These are phyloP conservation scores for Albizia julibrissin DNA, from an alignment of 306 rosid genomes.

Conservation along the genomic window DNA sequence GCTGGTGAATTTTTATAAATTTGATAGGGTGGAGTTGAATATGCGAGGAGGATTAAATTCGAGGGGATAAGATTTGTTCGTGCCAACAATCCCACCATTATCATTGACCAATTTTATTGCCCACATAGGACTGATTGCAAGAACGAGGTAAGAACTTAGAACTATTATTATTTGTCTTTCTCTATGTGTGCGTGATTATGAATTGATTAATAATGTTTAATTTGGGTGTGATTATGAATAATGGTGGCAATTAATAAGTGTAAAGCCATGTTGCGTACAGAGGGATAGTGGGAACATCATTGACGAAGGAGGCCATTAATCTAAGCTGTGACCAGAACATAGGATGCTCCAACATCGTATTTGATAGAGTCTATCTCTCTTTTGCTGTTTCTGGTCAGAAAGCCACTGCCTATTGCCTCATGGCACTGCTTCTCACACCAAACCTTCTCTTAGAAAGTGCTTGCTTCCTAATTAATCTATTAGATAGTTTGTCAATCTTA, in stretches of 20 bases:
- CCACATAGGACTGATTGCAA: slow-evolving; percentile 27
- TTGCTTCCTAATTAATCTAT: slow-evolving; percentile 17
- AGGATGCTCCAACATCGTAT: slow-evolving; percentile 49
- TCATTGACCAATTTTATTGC: slow-evolving; percentile 58
- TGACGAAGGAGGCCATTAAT: slow-evolving; percentile 36
- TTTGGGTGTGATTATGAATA: neutral
- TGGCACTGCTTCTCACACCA: slow-evolving; percentile 45
- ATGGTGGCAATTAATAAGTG: neutral
- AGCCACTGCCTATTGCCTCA: slow-evolving; percentile 38
- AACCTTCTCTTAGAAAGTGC: slow-evolving; percentile 34
- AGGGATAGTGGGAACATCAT: slow-evolving; percentile 51
- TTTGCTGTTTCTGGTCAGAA: slow-evolving; percentile 36
- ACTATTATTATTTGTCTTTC: neutral
- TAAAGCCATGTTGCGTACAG: slow-evolving; percentile 46
- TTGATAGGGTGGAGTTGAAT: too few relatives aligned
- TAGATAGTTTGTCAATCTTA: too few relatives aligned
- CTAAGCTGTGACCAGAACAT: slow-evolving; percentile 49
- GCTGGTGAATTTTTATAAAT: too few relatives aligned
- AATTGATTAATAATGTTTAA: neutral
- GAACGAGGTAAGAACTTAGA: slow-evolving; percentile 29
- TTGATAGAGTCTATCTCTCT: slow-evolving; percentile 38
- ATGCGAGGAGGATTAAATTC: slow-evolving; percentile 46
- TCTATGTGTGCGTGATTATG: neutral
- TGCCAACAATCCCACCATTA: slow-evolving; percentile 50
- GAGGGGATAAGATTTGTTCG: slow-evolving; percentile 42